Evolutionary conservation across 768 basidiomycete species (phyloP).

Genomic region (Lactarius indigo): DNA sequence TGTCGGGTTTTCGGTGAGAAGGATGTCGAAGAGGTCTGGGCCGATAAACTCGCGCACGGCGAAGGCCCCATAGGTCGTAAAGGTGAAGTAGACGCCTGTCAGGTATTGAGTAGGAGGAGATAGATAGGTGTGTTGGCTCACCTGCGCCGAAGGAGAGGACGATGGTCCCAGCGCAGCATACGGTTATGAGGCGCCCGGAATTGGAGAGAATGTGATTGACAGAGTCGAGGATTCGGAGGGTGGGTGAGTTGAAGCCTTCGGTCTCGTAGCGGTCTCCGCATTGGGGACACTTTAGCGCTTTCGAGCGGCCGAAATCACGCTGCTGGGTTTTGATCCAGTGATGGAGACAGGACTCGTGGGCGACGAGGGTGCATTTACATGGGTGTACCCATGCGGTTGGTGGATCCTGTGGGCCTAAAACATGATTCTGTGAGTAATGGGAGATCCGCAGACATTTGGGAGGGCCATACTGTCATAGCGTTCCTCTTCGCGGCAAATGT

Average conservation of each 20-base stretch:
- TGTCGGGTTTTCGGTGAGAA: slow-evolving; percentile 63
- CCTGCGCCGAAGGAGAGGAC: slow-evolving; percentile 59
- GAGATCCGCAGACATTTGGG: not conserved
- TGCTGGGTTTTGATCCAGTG: slow-evolving; percentile 78
- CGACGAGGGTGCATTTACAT: slow-evolving; percentile 75
- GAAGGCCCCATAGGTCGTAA: slow-evolving; percentile 69
- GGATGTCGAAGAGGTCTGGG: slow-evolving; percentile 48
- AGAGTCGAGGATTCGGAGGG: slow-evolving; percentile 48
- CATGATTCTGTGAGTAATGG: slow-evolving; percentile 1
- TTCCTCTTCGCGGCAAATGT: slow-evolving; percentile 78
- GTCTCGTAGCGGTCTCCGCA: slow-evolving; percentile 65
- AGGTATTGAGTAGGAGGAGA: slow-evolving; percentile 35
- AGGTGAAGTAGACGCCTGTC: slow-evolving; percentile 45
- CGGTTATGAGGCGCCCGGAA: slow-evolving; percentile 50
- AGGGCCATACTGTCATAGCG: slow-evolving; percentile 39
- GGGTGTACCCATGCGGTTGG: slow-evolving; percentile 72
- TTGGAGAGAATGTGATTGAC: slow-evolving; percentile 49
- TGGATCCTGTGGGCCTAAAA: slow-evolving; percentile 43
- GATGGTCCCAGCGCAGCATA: slow-evolving; percentile 47
- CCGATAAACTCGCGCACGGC: slow-evolving; percentile 70
- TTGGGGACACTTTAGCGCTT: slow-evolving; percentile 75
- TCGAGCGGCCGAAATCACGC: slow-evolving; percentile 46
- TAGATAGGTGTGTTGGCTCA: slow-evolving; percentile 34
- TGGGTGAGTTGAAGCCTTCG: slow-evolving; percentile 56
- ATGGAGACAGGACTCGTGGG: slow-evolving; percentile 75